Conservation (phyloP, 495 filamentous ascomycete species). For the Penicillium coprophilum region DNA sequence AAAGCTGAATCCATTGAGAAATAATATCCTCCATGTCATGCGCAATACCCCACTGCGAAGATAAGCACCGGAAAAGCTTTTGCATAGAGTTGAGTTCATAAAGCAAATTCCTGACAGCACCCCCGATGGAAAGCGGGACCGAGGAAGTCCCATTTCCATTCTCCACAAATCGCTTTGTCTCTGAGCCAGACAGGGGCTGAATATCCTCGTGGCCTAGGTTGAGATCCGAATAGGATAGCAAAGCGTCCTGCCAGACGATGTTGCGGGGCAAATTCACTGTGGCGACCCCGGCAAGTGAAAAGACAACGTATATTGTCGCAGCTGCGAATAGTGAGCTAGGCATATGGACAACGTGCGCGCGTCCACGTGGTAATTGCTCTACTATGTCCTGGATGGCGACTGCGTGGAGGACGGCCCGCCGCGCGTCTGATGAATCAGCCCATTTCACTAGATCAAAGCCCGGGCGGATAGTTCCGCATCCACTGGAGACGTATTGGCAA, state of each 20-base stretch:
- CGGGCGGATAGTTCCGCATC: constrained; percentile 22
- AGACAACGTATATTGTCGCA: constrained; percentile 44
- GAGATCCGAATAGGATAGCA: constrained; percentile 39
- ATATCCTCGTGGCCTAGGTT: constrained; percentile 28
- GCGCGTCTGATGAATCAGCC: constrained; percentile 41
- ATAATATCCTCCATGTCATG: constrained; percentile 51
- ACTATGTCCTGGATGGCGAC: constrained; percentile 52
- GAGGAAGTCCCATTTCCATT: constrained; percentile 23
- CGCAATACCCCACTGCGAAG: constrained; percentile 50
- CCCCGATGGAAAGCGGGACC: constrained; percentile 17
- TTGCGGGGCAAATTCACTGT: constrained; percentile 40
- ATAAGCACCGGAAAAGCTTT: constrained; percentile 49
- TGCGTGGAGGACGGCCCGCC: constrained; percentile 47
- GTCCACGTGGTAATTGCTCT: constrained; percentile 48
- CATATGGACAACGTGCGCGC: constrained; percentile 50
- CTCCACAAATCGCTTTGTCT: constrained; percentile 40
- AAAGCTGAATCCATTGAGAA: constrained; percentile 47
- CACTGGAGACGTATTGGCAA: constrained; percentile 40
- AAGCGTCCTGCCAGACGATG: constrained; percentile 47
- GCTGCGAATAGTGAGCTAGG: constrained; percentile 48
- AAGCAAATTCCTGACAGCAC: constrained; percentile 39
- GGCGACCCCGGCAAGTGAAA: constrained; percentile 38
- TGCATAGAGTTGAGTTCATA: constrained; percentile 54
- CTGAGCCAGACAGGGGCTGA: constrained; percentile 29
- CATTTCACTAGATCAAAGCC: constrained; percentile 43